These are phyloP conservation scores for Fragilaria radians DNA, from an alignment of 108 stramenopile genomes.

Conservation along the genomic window DNA sequence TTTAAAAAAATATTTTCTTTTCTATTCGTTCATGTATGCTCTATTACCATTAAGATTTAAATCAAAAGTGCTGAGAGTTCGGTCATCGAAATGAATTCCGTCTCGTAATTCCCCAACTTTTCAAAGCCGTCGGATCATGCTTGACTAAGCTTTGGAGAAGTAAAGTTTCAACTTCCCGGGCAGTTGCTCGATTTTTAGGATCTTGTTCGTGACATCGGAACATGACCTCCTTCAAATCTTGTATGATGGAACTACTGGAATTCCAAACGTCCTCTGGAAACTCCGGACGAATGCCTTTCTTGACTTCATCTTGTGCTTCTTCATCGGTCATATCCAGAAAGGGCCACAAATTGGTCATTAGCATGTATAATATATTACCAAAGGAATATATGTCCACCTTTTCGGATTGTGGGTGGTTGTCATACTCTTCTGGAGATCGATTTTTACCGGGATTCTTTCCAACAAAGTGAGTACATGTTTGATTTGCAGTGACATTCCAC, in stretches of 20 bases:
- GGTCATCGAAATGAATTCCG: too few species aligned
- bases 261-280: slow-evolving; percentile 21
- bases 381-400: slow-evolving; percentile 68
- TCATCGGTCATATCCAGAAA: slow-evolving; percentile 29
- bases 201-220: slow-evolving; percentile 45
- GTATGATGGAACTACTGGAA: slow-evolving; percentile 31
- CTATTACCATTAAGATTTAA: too few species aligned
- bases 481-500: slow-evolving; percentile 21
- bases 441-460: slow-evolving; percentile 47
- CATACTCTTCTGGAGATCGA: slow-evolving; percentile 35
- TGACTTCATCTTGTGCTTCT: slow-evolving; percentile 24
- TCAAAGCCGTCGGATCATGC: not conserved
- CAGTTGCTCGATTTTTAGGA: slow-evolving; percentile 36
- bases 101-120: not conserved
- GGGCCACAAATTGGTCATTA: slow-evolving; percentile 37
- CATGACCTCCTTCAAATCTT: slow-evolving; percentile 41
- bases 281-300: slow-evolving; percentile 29
- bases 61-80: too few species aligned
- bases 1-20: too few species aligned
- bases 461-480: slow-evolving; percentile 31
- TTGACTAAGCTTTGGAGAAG: not conserved
- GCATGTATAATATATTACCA: slow-evolving; percentile 59
- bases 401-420: slow-evolving; percentile 36
- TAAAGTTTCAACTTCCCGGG: slow-evolving; percentile 20
- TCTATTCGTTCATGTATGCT: too few species aligned